Conservation (phyloP, 2,329 filamentous ascomycete genomes). For the Pseudogymnoascus sp. region DNA sequence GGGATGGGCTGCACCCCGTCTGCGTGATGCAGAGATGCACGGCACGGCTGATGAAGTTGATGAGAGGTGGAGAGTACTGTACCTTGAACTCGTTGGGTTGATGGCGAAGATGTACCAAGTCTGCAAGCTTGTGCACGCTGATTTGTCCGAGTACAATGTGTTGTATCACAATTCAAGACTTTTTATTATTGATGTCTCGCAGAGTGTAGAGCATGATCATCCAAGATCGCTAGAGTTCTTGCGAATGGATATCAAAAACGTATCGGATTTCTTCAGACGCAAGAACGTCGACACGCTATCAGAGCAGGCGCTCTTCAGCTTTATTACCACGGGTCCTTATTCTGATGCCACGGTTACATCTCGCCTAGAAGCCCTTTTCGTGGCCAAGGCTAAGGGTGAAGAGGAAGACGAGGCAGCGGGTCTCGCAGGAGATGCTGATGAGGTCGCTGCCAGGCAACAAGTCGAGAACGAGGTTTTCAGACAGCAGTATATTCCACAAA, state of each 20-base stretch:
- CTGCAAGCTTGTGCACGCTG: constrained; percentile 86
- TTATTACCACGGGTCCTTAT: constrained; percentile 60
- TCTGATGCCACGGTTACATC: constrained; percentile 54
- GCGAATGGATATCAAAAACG: constrained; percentile 97
- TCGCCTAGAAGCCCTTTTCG: constrained; percentile 60
- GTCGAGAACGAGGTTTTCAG: constrained; percentile 89
- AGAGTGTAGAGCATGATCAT: constrained; percentile 95
- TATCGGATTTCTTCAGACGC: constrained; percentile 82
- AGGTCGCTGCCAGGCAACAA: constrained; percentile 52
- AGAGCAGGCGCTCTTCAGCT: constrained; percentile 75
- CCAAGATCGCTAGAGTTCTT: constrained; percentile 87
- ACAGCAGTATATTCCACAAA: constrained; percentile 94
- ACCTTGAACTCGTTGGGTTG: constrained; percentile 74
- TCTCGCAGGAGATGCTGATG: constrained; percentile 41
- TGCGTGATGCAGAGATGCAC: constrained; percentile 75
- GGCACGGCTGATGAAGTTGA: constrained; percentile 52
- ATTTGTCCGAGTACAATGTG: constrained; percentile 97
- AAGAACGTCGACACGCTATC: constrained; percentile 75
- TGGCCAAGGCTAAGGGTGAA: constrained; percentile 43
- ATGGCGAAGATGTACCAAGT: constrained; percentile 93
- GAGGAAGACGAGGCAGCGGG: constrained; percentile 49
- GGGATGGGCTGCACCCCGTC: constrained; percentile 78
- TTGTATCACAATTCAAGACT: constrained; percentile 76
- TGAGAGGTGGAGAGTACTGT: constrained; percentile 67
- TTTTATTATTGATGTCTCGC: constrained; percentile 95